Conservation (phyloP, 2,329 filamentous ascomycete genomes). For the Aureobasidium sp. region DNA sequence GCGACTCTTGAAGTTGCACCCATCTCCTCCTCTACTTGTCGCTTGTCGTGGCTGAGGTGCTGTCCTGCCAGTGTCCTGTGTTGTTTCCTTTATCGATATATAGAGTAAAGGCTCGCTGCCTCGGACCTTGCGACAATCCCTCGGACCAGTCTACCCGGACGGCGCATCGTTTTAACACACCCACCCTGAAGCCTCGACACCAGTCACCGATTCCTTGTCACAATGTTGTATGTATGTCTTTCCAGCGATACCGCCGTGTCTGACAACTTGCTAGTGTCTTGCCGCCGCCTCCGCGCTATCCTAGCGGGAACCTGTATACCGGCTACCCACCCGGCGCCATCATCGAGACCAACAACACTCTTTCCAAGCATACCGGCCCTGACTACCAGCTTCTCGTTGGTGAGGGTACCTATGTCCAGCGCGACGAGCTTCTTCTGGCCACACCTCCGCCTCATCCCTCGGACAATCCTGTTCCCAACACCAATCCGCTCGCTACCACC, state of each 20-base stretch:
- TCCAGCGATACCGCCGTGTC: not conserved
- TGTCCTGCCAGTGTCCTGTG: not conserved
- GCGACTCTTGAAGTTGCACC: not conserved
- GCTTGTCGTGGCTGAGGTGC: not conserved
- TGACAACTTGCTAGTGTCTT: conserved; percentile 55
- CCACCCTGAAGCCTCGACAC: not conserved
- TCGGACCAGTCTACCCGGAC: not conserved
- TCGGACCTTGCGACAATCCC: not conserved
- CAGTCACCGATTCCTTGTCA: not conserved
- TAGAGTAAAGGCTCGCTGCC: not conserved
- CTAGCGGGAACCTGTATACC: conserved; percentile 63
- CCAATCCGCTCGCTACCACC: conserved; percentile 82
- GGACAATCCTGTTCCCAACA: conserved; percentile 77
- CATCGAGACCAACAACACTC: conserved; percentile 88
- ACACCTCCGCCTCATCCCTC: conserved; percentile 94
- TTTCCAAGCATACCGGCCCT: conserved; percentile 70
- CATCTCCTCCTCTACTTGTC: not conserved
- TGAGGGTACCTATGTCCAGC: conserved; percentile 87
- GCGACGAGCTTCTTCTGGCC: conserved; percentile 85
- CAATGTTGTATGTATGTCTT: not conserved
- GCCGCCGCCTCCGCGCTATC: conserved; percentile 78
- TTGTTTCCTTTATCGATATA: not conserved
- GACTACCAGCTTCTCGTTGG: conserved; percentile 89
- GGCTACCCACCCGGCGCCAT: conserved; percentile 59
- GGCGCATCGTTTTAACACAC: not conserved